These are phyloP conservation scores for Cicer arietinum DNA, from an alignment of 306 rosid species.

Conservation along the genomic window DNA sequence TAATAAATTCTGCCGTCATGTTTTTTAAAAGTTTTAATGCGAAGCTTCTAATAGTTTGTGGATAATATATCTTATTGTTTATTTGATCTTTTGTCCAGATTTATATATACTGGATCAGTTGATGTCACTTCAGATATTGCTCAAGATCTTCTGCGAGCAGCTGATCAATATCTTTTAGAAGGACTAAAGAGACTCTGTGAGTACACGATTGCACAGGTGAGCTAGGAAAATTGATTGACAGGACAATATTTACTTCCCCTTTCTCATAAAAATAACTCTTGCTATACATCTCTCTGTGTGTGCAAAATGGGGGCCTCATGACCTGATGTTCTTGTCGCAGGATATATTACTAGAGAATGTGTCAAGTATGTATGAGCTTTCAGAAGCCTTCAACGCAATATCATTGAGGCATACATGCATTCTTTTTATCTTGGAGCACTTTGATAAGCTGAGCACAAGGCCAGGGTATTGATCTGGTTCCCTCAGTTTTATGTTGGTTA, in stretches of 20 bases:
- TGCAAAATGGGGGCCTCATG: slow-evolving; percentile 29
- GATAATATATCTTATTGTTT: slow-evolving; percentile 35
- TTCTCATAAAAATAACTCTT: not conserved
- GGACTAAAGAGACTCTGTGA: slow-evolving; percentile 97
- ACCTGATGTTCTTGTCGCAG: slow-evolving; percentile 51
- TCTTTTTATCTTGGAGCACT: slow-evolving; percentile 87
- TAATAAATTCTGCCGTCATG: slow-evolving; percentile 31
- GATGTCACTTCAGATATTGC: slow-evolving; percentile 86
- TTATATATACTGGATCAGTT: slow-evolving; percentile 94
- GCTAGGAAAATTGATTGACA: slow-evolving; percentile 26
- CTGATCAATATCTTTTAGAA: slow-evolving; percentile 98
- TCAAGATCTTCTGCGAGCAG: slow-evolving; percentile 97
- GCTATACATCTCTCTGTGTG: not conserved
- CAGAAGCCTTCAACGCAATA: slow-evolving; percentile 92
- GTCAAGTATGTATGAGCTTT: slow-evolving; percentile 93
- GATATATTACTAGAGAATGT: slow-evolving; percentile 91
- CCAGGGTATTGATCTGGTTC: slow-evolving; percentile 78
- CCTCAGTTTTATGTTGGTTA: slow-evolving; percentile 29
- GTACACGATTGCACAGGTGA: slow-evolving; percentile 93
- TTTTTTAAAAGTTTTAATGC: slow-evolving; percentile 9
- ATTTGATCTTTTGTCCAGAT: slow-evolving; percentile 56
- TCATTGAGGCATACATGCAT: slow-evolving; percentile 96
- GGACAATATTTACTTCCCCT: slow-evolving; percentile 5
- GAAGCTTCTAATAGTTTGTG: slow-evolving; percentile 41
- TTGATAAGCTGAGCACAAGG: slow-evolving; percentile 78